Conservation (phyloP, 2,329 filamentous ascomycete genomes). For the Remersonia thermophila region DNA sequence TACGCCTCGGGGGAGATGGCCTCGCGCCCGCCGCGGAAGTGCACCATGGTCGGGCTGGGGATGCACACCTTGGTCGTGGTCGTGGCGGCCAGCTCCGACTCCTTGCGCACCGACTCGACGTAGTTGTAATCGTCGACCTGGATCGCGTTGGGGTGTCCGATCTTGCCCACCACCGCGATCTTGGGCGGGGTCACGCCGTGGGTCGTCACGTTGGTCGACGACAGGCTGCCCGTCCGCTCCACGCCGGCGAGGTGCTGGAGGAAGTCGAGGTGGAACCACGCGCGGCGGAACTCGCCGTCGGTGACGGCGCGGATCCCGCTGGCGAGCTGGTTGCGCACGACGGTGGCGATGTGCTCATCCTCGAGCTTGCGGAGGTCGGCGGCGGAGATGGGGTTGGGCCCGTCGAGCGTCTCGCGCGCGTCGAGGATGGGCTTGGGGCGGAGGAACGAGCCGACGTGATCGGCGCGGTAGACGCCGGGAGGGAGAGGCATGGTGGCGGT, state of each 20-base stretch:
- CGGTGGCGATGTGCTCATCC: slow-evolving; percentile 35
- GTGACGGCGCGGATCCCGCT: slow-evolving; percentile 39
- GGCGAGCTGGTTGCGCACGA: slow-evolving; percentile 36
- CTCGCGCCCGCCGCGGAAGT: slow-evolving; percentile 43
- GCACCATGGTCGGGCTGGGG: slow-evolving; percentile 46
- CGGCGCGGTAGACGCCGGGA: slow-evolving; percentile 34
- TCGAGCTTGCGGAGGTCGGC: slow-evolving; percentile 37
- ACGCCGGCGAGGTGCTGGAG: slow-evolving; percentile 41
- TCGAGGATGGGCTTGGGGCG: slow-evolving; percentile 37
- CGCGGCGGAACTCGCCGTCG: slow-evolving; percentile 44
- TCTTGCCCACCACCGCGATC: slow-evolving; percentile 41
- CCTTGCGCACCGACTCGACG: slow-evolving; percentile 28
- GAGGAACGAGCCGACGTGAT: slow-evolving; percentile 45
- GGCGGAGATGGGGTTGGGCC: slow-evolving; percentile 26
- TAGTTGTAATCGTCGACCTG: slow-evolving; percentile 45
- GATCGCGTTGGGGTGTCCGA: slow-evolving; percentile 39
- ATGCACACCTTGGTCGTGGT: slow-evolving; percentile 40
- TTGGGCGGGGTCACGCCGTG: slow-evolving; percentile 41
- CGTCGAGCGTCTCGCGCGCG: slow-evolving; percentile 34
- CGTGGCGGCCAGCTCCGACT: slow-evolving; percentile 23
- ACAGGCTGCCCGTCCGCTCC: slow-evolving; percentile 35
- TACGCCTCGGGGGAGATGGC: slow-evolving; percentile 40
- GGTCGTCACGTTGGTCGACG: slow-evolving; percentile 30
- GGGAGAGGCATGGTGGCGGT: slow-evolving; percentile 27
- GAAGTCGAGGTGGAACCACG: slow-evolving; percentile 48